Percentiles rank a stretch among this genome's conserved stretches.
Conservation (phyloP, 2,329 filamentous ascomycete genomes). For the Emmonsiellopsis sp. region DNA sequence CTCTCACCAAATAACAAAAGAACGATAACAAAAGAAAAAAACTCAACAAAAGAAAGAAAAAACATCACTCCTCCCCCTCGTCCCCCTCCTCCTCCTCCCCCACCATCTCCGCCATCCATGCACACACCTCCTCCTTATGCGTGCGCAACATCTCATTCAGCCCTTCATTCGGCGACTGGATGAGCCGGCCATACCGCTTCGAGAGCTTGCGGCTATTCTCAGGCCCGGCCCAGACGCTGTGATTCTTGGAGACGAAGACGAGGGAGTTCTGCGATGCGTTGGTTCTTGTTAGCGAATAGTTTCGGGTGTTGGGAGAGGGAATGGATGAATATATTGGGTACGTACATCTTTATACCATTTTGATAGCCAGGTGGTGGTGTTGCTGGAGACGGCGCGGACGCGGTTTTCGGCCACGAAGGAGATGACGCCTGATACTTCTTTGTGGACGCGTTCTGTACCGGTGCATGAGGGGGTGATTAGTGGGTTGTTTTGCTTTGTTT, state of each 20-base stretch:
- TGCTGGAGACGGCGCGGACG: slow-evolving; percentile 69
- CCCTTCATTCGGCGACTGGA: slow-evolving; percentile 34
- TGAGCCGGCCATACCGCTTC: slow-evolving; percentile 48
- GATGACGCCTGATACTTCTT: slow-evolving; percentile 60
- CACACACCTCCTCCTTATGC: slow-evolving; percentile 42
- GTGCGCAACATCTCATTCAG: slow-evolving; percentile 49
- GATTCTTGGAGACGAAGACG: slow-evolving; percentile 66
- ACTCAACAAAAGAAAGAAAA: background rate
- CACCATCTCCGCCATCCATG: slow-evolving; percentile 34
- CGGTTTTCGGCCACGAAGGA: slow-evolving; percentile 70
- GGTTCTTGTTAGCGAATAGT: slow-evolving; percentile 3
- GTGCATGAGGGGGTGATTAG: background rate
- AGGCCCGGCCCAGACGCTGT: slow-evolving; percentile 63
- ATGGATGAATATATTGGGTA: slow-evolving; percentile 1
- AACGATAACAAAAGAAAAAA: background rate
- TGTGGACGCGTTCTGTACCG: slow-evolving; percentile 47
- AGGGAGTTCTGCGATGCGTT: slow-evolving; percentile 50
- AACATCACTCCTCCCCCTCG: background rate
- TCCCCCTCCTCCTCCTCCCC: slow-evolving; percentile 9
- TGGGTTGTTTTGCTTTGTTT: background rate
- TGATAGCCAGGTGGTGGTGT: slow-evolving; percentile 57
- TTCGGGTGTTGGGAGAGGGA: background rate
- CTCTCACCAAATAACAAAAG: background rate
- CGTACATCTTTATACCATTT: slow-evolving; percentile 68
- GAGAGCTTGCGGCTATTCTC: slow-evolving; percentile 47